These are phyloP conservation scores for Solanum hybrid DNA, from an alignment of 305 asterid genomes.

Conservation along the genomic window DNA sequence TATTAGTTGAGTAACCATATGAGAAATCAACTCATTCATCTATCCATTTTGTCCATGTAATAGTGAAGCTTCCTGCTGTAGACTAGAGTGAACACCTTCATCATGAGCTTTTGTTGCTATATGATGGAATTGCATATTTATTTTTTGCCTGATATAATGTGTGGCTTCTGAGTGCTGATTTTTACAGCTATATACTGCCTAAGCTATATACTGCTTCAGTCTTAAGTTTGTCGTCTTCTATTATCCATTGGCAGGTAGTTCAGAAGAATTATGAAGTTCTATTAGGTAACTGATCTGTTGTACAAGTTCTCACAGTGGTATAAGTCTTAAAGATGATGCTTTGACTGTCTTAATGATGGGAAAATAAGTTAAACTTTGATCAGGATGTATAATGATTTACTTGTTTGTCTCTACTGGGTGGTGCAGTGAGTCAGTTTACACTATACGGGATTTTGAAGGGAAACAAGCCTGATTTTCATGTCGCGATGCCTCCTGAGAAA, in stretches of 20 bases:
- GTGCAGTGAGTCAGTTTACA: conserved; percentile 93
- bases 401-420: conserved; percentile 2
- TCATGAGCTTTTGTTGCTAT: not conserved
- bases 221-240: not conserved
- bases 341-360: not conserved
- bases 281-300: conserved; percentile 40
- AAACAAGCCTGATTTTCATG: conserved; percentile 92
- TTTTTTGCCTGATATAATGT: not conserved
- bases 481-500: conserved; percentile 84
- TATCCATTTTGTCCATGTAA: not conserved
- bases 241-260: conserved; percentile 59
- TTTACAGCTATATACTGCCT: not conserved
- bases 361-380: not conserved
- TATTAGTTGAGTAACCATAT: not conserved
- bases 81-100: not conserved
- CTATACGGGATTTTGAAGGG: conserved; percentile 78
- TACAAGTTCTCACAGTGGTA: not conserved
- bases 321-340: not conserved
- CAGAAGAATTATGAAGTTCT: conserved; percentile 71
- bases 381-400: not conserved
- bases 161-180: not conserved
- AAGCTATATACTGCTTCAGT: not conserved
- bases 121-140: not conserved
- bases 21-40: not conserved
- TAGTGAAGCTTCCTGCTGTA: not conserved